These are phyloP conservation scores for Dysphania ambrosioides DNA, from an alignment of 148 eudicot genomes.

Conservation along the genomic window DNA sequence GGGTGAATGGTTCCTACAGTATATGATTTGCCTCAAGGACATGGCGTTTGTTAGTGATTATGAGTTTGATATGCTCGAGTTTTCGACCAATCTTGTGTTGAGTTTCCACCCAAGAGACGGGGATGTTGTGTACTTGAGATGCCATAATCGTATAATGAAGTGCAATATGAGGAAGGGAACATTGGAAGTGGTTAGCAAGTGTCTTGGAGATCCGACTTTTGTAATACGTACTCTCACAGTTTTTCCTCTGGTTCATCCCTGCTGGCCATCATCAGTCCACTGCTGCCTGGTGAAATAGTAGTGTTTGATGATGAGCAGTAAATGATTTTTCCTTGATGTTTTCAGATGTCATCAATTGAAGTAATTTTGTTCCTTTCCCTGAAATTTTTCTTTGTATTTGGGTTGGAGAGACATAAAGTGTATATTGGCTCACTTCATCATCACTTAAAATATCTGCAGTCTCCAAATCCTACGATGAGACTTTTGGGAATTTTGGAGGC, in stretches of 20 bases:
- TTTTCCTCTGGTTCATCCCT: constrained; percentile 20
- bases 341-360: background rate
- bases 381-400: no score
- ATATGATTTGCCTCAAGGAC: constrained; percentile 16
- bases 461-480: no score
- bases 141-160: constrained; percentile 9
- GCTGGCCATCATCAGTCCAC: constrained; percentile 21
- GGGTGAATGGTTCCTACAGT: constrained; percentile 2
- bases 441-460: no score
- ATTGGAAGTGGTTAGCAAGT: constrained; percentile 14
- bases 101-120: constrained; percentile 12
- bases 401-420: no score
- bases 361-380: background rate
- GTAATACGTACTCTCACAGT: constrained; percentile 5
- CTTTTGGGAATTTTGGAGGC: no score
- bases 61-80: constrained; percentile 8
- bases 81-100: constrained; percentile 10
- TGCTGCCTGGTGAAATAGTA: background rate
- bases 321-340: background rate
- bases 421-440: no score
- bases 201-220: constrained; percentile 18
- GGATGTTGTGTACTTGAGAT: constrained; percentile 21
- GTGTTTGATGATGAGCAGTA: background rate
- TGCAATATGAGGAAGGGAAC: constrained; percentile 9
- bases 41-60: constrained; percentile 4